Evolutionary conservation across 768 basidiomycete genomes (phyloP).

Genomic region (Collybia sordida): DNA sequence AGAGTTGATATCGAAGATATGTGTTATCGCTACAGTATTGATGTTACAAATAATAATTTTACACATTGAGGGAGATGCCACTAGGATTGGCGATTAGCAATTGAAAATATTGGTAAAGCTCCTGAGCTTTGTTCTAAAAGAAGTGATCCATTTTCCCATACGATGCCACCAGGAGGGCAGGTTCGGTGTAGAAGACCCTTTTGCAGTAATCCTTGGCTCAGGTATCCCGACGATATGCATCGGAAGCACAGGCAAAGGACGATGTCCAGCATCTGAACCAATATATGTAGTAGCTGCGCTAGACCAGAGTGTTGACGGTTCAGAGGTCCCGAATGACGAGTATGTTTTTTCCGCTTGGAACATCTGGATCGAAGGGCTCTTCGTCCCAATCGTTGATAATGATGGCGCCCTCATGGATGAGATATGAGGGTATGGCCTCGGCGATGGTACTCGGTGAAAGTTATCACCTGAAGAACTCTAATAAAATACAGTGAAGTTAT

Average conservation of each 20-base stretch:
- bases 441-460: neutral
- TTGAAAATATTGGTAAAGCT: constrained; percentile 14
- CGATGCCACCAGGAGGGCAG: constrained; percentile 15
- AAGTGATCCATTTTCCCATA: constrained; percentile 16
- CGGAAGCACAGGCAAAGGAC: constrained; percentile 22
- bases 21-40: too few species aligned
- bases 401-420: constrained; percentile 11
- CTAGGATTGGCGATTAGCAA: constrained; percentile 4
- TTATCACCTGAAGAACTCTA: constrained; percentile 5
- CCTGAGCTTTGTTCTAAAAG: constrained; percentile 19
- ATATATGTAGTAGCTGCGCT: constrained; percentile 18
- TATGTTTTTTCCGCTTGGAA: constrained; percentile 35
- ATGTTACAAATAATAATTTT: too few species aligned
- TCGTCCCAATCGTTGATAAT: constrained; percentile 21
- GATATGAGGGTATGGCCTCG: neutral
- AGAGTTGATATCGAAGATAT: too few species aligned
- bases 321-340: constrained; percentile 28
- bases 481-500: neutral
- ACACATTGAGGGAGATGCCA: too few species aligned
- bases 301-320: constrained; percentile 28
- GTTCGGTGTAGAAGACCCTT: neutral
- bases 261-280: constrained; percentile 16
- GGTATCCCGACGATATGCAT: constrained; percentile 7
- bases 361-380: constrained; percentile 19
- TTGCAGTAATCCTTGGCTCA: neutral